Conservation (phyloP, 2,329 filamentous ascomycete genomes). For the Calonectria honghensis region DNA sequence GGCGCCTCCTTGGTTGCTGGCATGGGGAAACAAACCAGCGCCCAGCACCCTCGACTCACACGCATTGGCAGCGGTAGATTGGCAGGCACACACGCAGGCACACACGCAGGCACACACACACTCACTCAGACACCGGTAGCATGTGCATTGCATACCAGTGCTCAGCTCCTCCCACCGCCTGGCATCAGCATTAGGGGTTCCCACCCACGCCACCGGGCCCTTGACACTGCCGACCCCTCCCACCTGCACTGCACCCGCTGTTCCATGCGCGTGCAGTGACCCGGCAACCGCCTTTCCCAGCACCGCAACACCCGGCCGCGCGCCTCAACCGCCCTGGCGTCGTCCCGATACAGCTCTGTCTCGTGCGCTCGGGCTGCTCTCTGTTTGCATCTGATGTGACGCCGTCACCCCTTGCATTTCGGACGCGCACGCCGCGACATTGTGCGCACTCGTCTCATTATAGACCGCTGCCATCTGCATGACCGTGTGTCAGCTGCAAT, state of each 20-base stretch:
- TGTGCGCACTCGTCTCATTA: slow-evolving; percentile 4
- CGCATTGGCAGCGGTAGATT: slow-evolving; percentile 6
- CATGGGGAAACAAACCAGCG: not conserved
- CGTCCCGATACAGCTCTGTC: slow-evolving; percentile 17
- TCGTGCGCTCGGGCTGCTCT: slow-evolving; percentile 22
- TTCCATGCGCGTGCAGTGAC: slow-evolving; percentile 28
- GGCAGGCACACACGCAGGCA: not conserved
- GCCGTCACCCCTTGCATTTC: slow-evolving; percentile 26
- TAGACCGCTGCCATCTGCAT: slow-evolving; percentile 1
- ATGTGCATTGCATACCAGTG: slow-evolving; percentile 18
- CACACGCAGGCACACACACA: not conserved
- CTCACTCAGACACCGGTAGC: not conserved
- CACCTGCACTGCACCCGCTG: not conserved
- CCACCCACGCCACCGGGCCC: slow-evolving; percentile 7
- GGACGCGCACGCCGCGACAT: not conserved
- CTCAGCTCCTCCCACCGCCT: not conserved
- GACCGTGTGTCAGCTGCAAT: slow-evolving; percentile 4
- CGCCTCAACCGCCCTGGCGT: slow-evolving; percentile 34
- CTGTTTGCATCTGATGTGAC: slow-evolving; percentile 14
- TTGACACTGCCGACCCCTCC: slow-evolving; percentile 16
- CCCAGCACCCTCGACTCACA: not conserved
- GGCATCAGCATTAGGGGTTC: slow-evolving; percentile 15
- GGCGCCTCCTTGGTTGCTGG: not conserved
- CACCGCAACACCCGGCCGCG: not conserved
- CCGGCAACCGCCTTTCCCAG: slow-evolving; percentile 32